These are phyloP conservation scores for Neospora caninum DNA, from an alignment of 169 alveolate genomes.

Conservation along the genomic window DNA sequence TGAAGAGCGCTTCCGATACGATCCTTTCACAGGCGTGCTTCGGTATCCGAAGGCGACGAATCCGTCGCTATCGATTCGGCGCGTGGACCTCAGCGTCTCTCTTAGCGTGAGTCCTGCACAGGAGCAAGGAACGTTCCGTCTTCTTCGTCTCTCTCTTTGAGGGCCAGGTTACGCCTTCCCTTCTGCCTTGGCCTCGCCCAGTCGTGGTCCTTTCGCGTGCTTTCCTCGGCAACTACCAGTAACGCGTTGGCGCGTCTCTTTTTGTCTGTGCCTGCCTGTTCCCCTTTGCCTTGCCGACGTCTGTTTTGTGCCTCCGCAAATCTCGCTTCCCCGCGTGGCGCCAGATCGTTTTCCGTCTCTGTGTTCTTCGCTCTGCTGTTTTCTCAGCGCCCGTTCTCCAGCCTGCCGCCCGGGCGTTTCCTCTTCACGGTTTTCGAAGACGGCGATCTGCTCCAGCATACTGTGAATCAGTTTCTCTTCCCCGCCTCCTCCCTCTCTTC, in stretches of 20 bases:
- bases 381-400: not conserved
- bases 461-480: not conserved
- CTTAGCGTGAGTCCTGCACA: not conserved
- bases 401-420: constrained; percentile 15
- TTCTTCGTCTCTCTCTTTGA: too few relatives aligned
- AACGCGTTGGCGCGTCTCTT: too few relatives aligned
- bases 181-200: too few relatives aligned
- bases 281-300: too few relatives aligned
- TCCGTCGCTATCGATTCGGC: not conserved
- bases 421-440: not conserved
- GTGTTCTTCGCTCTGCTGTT: not conserved
- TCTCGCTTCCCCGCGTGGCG: too few relatives aligned
- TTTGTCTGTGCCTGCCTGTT: too few relatives aligned
- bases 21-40: constrained; percentile 8
- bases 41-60: not conserved
- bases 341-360: not conserved
- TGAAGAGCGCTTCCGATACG: constrained; percentile 2
- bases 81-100: not conserved
- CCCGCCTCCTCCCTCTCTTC: not conserved
- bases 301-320: too few relatives aligned
- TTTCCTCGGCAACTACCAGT: too few relatives aligned
- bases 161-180: too few relatives aligned
- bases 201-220: too few relatives aligned
- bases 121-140: too few relatives aligned
- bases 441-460: not conserved